Percentiles rank a stretch among this genome's conserved stretches.
Evolutionary conservation across 2,329 filamentous ascomycete species (phyloP).

Genomic region (Chaetomium olivaceum): DNA sequence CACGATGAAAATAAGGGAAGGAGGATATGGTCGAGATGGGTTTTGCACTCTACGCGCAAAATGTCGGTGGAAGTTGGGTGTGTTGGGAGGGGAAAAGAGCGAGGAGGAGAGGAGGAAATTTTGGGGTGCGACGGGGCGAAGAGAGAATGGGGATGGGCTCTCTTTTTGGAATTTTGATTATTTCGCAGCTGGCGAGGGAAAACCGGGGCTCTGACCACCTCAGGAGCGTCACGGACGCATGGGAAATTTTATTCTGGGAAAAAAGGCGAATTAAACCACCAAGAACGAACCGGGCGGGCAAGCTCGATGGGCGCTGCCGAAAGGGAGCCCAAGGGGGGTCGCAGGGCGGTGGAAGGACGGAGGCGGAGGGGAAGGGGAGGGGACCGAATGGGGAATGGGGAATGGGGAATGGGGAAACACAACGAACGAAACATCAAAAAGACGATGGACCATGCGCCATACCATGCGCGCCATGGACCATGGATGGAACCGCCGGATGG

Average conservation of each 20-base stretch:
- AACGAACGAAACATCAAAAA: conserved; percentile 3
- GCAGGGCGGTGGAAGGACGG: conserved; percentile 1
- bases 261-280: conserved; percentile 36
- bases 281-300: conserved; percentile 13
- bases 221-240: conserved; percentile 40
- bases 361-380: neutral
- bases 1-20: conserved; percentile 35
- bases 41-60: conserved; percentile 35
- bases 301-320: conserved; percentile 1
- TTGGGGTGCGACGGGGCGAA: conserved; percentile 40
- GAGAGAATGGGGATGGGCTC: conserved; percentile 50
- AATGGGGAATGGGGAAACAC: conserved; percentile 16
- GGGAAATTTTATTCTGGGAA: conserved; percentile 36
- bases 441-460: neutral
- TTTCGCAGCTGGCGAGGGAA: conserved; percentile 48
- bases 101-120: conserved; percentile 38
- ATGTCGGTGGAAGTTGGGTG: conserved; percentile 35
- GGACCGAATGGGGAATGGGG: conserved; percentile 1
- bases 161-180: conserved; percentile 50
- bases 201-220: conserved; percentile 48
- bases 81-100: conserved; percentile 41
- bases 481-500: conserved; percentile 15
- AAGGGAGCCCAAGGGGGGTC: neutral
- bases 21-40: conserved; percentile 43
- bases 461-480: neutral